A percentile compares a stretch with the other conserved stretches of the same genome.
Conservation (phyloP, 73 alveolate genomes). For the Breviolum minutum region DNA sequence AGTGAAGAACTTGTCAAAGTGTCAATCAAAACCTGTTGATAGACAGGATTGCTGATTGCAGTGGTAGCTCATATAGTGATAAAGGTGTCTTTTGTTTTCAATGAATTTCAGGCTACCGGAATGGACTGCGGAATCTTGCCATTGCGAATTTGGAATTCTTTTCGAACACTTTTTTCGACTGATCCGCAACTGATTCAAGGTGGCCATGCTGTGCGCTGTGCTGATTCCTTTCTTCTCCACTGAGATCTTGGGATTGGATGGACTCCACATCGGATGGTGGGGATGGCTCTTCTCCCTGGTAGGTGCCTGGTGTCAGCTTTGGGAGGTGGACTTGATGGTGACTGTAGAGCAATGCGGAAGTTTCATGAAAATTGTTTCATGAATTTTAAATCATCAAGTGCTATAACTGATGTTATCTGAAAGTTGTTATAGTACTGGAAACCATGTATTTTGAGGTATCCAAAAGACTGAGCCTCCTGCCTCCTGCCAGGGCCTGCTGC, state of each 20-base stretch:
- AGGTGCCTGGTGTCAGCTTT: not conserved
- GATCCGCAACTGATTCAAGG: not conserved
- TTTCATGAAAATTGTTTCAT: not conserved
- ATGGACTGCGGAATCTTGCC: too few relatives aligned
- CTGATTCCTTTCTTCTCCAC: slow-evolving; percentile 82
- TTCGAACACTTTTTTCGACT: not conserved
- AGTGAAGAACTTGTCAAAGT: too few relatives aligned
- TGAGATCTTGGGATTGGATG: slow-evolving; percentile 64
- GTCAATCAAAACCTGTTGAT: too few relatives aligned
- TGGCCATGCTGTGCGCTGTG: slow-evolving; percentile 85
- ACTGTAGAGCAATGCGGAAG: not conserved
- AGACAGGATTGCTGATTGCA: too few relatives aligned
- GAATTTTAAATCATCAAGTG: not conserved
- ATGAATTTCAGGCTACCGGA: too few relatives aligned
- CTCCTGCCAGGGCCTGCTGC: slow-evolving; percentile 35
- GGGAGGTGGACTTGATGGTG: not conserved
- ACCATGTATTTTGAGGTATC: not conserved
- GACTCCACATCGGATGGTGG: slow-evolving; percentile 74
- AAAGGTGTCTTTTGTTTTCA: too few relatives aligned
- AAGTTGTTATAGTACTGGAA: not conserved
- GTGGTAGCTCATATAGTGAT: too few relatives aligned
- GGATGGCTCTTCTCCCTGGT: slow-evolving; percentile 81
- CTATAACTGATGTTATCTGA: not conserved
- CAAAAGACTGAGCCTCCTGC: too few relatives aligned
- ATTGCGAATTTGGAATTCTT: too few relatives aligned